Percentiles rank a stretch among this genome's conserved stretches.
Conservation (phyloP, 2,329 filamentous ascomycete species). For the Sclerotinia sclerotiorum region DNA sequence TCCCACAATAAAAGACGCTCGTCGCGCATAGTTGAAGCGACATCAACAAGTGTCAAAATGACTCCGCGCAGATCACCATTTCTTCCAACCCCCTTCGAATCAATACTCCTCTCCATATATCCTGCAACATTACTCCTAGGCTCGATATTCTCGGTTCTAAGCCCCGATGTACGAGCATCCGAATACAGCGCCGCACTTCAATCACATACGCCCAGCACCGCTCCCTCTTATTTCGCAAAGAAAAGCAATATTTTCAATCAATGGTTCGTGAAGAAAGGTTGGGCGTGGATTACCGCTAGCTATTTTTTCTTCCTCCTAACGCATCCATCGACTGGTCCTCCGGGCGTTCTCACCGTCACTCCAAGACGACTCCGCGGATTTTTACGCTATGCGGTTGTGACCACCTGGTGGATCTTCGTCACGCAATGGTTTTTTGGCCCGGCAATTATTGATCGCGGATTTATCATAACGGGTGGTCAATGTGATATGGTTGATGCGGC, state of each 20-base stretch:
- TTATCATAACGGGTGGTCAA: conserved; percentile 81
- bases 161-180: conserved; percentile 65
- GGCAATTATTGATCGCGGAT: conserved; percentile 83
- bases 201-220: conserved; percentile 58
- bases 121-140: conserved; percentile 77
- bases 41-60: conserved; percentile 28
- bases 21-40: conserved; percentile 28
- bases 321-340: conserved; percentile 58
- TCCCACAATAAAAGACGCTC: conserved; percentile 37
- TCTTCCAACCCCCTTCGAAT: conserved; percentile 69
- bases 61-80: conserved; percentile 50
- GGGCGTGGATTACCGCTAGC: conserved; percentile 82
- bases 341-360: conserved; percentile 43
- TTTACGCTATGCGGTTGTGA: conserved; percentile 70
- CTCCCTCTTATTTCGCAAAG: conserved; percentile 86
- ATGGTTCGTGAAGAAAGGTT: conserved; percentile 92
- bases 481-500: conserved; percentile 64
- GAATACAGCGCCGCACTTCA: conserved; percentile 63
- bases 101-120: conserved; percentile 66
- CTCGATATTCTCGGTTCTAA: conserved; percentile 75
- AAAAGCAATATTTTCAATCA: conserved; percentile 93
- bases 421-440: conserved; percentile 98
- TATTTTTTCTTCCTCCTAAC: conserved; percentile 69
- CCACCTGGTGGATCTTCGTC: conserved; percentile 76
- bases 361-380: conserved; percentile 56